A percentile compares a stretch with the other conserved stretches of the same genome.
Evolutionary conservation across 768 basidiomycete species (phyloP).

Genomic region (Mycena sanguinolenta): DNA sequence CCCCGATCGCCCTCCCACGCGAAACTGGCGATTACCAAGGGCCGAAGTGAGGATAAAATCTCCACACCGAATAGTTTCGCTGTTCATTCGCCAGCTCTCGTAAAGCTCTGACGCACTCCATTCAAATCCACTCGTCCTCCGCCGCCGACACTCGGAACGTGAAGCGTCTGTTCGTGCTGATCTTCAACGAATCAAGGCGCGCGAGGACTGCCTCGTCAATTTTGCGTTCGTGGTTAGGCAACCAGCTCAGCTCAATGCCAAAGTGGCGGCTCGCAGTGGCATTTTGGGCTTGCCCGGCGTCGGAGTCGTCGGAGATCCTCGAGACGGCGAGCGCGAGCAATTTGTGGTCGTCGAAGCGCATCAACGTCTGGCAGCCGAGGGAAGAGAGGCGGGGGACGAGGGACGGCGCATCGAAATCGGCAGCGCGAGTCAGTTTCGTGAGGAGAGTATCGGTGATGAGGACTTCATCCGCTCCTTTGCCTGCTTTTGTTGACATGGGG

Average conservation of each 20-base stretch:
- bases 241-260: neutral
- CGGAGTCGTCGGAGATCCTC: neutral
- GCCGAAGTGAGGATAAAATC: too few species aligned
- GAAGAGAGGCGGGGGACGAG: neutral
- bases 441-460: neutral
- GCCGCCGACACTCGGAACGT: neutral
- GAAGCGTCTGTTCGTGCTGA: too few species aligned
- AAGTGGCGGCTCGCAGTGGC: neutral
- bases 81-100: too few species aligned
- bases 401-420: neutral
- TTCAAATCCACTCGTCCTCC: neutral
- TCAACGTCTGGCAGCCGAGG: conserved; percentile 1
- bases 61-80: too few species aligned
- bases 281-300: neutral
- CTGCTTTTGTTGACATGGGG: neutral
- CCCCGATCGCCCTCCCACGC: too few species aligned
- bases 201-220: neutral
- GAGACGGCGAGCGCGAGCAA: neutral
- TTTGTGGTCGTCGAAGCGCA: neutral
- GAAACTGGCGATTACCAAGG: too few species aligned
- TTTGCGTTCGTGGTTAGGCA: neutral
- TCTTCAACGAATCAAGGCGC: neutral
- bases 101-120: too few species aligned
- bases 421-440: conserved; percentile 1
- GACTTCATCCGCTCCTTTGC: neutral